These are phyloP conservation scores for Pestalotiopsis sp. DNA, from an alignment of 2,329 filamentous ascomycete genomes.

Conservation along the genomic window DNA sequence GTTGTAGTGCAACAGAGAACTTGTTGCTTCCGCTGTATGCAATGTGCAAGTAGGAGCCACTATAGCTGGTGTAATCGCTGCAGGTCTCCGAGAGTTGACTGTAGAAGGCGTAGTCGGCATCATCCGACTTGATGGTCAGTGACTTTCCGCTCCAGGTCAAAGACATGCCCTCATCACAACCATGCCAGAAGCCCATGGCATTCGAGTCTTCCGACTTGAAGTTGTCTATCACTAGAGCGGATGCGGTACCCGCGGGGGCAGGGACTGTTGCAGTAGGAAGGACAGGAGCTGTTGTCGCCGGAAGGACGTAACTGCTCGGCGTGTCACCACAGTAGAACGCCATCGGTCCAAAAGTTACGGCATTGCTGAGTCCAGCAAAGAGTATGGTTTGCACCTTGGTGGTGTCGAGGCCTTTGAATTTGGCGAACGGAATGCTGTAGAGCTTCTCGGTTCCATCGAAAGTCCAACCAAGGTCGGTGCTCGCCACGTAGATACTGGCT, in stretches of 20 bases:
- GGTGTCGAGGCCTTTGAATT: conserved; percentile 49
- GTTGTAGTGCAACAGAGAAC: conserved; percentile 65
- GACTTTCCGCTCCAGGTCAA: conserved; percentile 50
- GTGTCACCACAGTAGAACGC: conserved; percentile 57
- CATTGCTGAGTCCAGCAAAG: conserved; percentile 44
- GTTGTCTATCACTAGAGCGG: conserved; percentile 58
- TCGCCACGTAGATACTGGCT: conserved; percentile 39
- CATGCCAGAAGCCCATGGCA: conserved; percentile 65
- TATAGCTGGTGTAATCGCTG: conserved; percentile 54
- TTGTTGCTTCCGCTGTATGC: conserved; percentile 61
- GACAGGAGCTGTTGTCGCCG: conserved; percentile 38
- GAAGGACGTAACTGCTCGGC: conserved; percentile 47
- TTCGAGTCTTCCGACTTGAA: conserved; percentile 56
- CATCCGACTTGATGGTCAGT: conserved; percentile 56
- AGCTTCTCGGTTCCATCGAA: conserved; percentile 61
- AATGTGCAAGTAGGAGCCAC: conserved; percentile 63
- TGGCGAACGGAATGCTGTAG: conserved; percentile 58
- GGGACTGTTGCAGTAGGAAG: conserved; percentile 47
- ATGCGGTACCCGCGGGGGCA: conserved; percentile 48
- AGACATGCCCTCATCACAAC: conserved; percentile 59
- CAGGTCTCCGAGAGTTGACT: conserved; percentile 58
- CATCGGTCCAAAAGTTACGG: conserved; percentile 56
- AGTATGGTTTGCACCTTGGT: conserved; percentile 53
- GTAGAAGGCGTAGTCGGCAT: conserved; percentile 63
- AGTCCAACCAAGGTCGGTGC: conserved; percentile 54